Evolutionary conservation across 345 rosid genomes (phyloP).

Genomic region (Draba incana): DNA sequence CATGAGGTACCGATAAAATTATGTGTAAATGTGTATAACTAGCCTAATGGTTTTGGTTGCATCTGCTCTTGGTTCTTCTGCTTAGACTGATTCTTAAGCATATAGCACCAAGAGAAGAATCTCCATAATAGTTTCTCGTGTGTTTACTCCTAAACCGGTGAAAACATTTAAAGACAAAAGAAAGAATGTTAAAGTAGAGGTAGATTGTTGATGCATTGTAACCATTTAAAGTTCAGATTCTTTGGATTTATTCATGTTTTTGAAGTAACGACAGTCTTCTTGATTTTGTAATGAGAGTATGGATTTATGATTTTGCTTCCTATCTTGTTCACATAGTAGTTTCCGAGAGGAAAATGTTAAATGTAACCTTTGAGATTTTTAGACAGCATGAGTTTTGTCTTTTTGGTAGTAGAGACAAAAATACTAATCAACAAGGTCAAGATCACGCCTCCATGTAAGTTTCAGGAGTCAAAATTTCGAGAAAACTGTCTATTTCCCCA

Average conservation of each 20-base stretch:
- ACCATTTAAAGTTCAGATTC: constrained; percentile 23
- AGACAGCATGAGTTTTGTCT: background rate
- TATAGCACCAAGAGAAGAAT: constrained; percentile 24
- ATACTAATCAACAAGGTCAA: background rate
- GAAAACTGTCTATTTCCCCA: too few relatives aligned
- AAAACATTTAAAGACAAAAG: background rate
- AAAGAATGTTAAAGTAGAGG: constrained; percentile 11
- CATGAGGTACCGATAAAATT: constrained; percentile 7
- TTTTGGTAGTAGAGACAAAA: constrained; percentile 1
- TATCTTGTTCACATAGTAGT: background rate
- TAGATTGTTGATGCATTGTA: constrained; percentile 31
- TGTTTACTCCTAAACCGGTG: constrained; percentile 1
- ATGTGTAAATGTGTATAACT: constrained; percentile 35
- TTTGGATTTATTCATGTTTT: constrained; percentile 36
- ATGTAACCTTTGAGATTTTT: background rate
- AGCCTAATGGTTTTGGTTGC: constrained; percentile 30
- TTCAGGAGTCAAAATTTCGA: too few relatives aligned
- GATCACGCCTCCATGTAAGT: too few relatives aligned
- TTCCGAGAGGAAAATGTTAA: background rate
- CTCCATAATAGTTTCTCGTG: constrained; percentile 11
- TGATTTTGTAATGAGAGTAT: constrained; percentile 18
- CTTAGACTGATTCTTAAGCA: constrained; percentile 35
- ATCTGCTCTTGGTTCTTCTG: constrained; percentile 35
- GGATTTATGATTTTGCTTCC: background rate
- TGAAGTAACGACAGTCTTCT: constrained; percentile 21